phyloP scores from a whole-genome alignment of 176 grass and related monocot genomes.

The Oryza rufipogon region DNA sequence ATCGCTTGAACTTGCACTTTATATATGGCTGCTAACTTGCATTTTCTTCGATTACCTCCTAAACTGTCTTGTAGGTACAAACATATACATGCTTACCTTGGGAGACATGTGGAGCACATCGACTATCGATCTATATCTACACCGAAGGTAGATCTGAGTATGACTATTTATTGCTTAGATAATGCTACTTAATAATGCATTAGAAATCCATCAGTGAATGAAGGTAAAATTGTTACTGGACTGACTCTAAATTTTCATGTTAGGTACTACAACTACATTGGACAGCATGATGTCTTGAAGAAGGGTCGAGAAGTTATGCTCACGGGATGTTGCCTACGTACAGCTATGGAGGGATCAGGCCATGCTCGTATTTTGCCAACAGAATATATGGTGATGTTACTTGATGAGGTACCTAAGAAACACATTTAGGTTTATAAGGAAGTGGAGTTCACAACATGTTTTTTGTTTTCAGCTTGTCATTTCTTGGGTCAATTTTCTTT shows the following conservation, averaged over 20 bases:
- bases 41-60: conserved; percentile 11
- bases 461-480: conserved; percentile 31
- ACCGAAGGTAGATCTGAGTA: conserved; percentile 69
- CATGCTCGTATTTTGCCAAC: conserved; percentile 82
- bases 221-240: background rate
- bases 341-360: conserved; percentile 72
- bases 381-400: conserved; percentile 88
- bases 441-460: background rate
- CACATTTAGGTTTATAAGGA: conserved; percentile 23
- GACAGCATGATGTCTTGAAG: conserved; percentile 76
- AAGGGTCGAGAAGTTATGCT: conserved; percentile 90
- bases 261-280: conserved; percentile 88
- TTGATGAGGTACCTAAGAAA: conserved; percentile 76
- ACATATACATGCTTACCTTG: conserved; percentile 94
- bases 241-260: conserved; percentile 3
- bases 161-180: conserved; percentile 5
- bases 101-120: conserved; percentile 90
- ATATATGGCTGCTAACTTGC: conserved; percentile 1
- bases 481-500: background rate
- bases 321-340: conserved; percentile 93
- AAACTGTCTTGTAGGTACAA: conserved; percentile 66
- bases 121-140: conserved; percentile 88
- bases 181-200: background rate
- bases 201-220: background rate
- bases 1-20: conserved; percentile 2